phyloP scores from a whole-genome alignment of 768 basidiomycete genomes.

The Lactarius quietus region DNA sequence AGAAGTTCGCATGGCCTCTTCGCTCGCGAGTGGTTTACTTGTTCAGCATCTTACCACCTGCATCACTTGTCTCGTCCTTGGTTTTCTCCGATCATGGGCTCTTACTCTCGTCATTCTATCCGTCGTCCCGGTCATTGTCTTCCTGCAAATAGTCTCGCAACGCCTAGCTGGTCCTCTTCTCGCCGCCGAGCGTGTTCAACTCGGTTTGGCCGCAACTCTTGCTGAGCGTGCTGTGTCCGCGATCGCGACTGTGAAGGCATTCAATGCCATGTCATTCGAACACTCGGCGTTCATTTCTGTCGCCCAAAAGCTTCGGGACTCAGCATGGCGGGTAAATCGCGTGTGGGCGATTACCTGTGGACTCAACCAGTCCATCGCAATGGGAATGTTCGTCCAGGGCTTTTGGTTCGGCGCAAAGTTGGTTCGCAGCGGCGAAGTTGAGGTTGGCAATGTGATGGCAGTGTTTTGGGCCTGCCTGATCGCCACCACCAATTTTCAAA shows the following conservation, averaged over 20 bases:
- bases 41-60: slow-evolving; percentile 81
- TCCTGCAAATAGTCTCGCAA: slow-evolving; percentile 77
- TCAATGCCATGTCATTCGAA: slow-evolving; percentile 70
- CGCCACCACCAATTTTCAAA: slow-evolving; percentile 82
- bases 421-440: slow-evolving; percentile 69
- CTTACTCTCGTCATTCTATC: slow-evolving; percentile 92
- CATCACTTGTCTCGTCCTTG: slow-evolving; percentile 75
- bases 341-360: slow-evolving; percentile 77
- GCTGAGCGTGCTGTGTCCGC: slow-evolving; percentile 72
- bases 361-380: slow-evolving; percentile 73
- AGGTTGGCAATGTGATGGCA: slow-evolving; percentile 83
- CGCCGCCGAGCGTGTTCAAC: slow-evolving; percentile 57
- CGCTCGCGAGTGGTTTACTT: slow-evolving; percentile 71
- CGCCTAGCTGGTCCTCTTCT: slow-evolving; percentile 63
- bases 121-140: slow-evolving; percentile 75
- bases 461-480: slow-evolving; percentile 98
- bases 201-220: slow-evolving; percentile 70
- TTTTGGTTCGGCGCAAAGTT: slow-evolving; percentile 95
- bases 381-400: slow-evolving; percentile 93
- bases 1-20: slow-evolving; percentile 82
- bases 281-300: slow-evolving; percentile 46
- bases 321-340: slow-evolving; percentile 52
- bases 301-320: slow-evolving; percentile 42
- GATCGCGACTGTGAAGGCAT: slow-evolving; percentile 89
- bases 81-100: slow-evolving; percentile 72